Base-by-base conservation (phyloP, 129 eudicot genomes). In the Flaveria robusta region DNA sequence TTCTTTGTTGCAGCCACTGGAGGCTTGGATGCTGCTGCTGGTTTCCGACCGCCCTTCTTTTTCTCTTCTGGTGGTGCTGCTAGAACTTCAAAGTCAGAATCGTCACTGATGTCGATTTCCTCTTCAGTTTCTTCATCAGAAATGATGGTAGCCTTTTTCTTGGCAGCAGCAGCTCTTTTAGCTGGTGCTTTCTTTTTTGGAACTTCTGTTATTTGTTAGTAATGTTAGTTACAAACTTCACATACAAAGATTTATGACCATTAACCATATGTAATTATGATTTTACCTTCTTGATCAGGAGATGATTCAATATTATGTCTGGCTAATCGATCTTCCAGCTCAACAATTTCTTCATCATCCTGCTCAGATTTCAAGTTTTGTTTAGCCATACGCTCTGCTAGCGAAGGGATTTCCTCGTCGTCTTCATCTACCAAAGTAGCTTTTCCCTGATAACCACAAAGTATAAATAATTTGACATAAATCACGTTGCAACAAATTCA, bases 281-380 rank as follows among this genome's bases (percentile, higher is more conserved):
- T 66, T 13, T 56, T 86, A 93, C 98, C 96, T 68, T 87, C 96
- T 18, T 63, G 86, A 54, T 93, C 97, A 70, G 95, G 96, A 59
- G 97, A 90, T 3, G 97, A 91, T 42, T 82, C 87, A 31, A 93
- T 81, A 41, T 87, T 91, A 75, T 91, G 90, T 24, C 88, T 85
- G 50, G 98, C 98, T 47, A 93, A 87, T 5, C 95, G 82, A 18
- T 87, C 84, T 74, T 81, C 84, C 45, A 94, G 87, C 9, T 75
- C 90, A 72, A 54, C 87, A 4, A 89, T 59, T 2, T 82, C 97
- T 49, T 65, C 85, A 18, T 85, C 92, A 18, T 81, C 92, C 24
- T 65, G 74, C 68, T 10, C 39, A 26, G 74, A 23, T 23, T 65
- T 34, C 56, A 80, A 18, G 13, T 81, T 89, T 42, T 87, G 84